A percentile compares a stretch with the other conserved stretches of the same genome.
These are phyloP conservation scores for Inga leiocalycina DNA, from an alignment of 306 rosid species.

Conservation along the genomic window DNA sequence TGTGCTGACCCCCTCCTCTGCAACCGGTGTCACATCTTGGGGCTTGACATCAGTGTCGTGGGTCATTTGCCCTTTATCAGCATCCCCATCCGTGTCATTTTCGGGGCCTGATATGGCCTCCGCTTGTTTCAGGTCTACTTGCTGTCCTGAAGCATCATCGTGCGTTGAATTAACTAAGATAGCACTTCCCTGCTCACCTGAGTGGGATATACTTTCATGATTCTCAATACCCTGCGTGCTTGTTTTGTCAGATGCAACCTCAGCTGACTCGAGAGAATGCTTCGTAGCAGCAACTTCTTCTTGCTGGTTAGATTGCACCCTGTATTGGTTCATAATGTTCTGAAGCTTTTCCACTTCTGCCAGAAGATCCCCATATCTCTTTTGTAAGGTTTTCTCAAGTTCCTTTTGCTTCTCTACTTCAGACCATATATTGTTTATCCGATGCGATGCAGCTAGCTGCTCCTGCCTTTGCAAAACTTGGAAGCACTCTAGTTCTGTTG, in stretches of 20 bases:
- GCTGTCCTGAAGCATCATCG: slow-evolving; percentile 41
- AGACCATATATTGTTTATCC: slow-evolving; percentile 69
- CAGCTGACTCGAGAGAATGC: slow-evolving; percentile 42
- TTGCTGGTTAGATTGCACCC: slow-evolving; percentile 50
- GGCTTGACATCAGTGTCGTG: slow-evolving; percentile 23
- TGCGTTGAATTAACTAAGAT: slow-evolving; percentile 28
- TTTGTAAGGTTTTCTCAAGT: slow-evolving; percentile 74
- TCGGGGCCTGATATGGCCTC: slow-evolving; percentile 29
- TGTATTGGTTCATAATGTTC: slow-evolving; percentile 49
- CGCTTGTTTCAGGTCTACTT: slow-evolving; percentile 31
- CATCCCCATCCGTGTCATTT: slow-evolving; percentile 40
- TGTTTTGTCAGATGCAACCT: slow-evolving; percentile 41
- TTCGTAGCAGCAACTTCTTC: slow-evolving; percentile 56
- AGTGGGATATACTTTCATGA: slow-evolving; percentile 20
- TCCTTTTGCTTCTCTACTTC: slow-evolving; percentile 90
- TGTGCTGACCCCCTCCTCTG: slow-evolving; percentile 37
- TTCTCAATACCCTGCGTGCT: slow-evolving; percentile 36
- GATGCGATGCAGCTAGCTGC: slow-evolving; percentile 74
- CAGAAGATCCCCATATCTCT: slow-evolving; percentile 67
- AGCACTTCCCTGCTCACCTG: slow-evolving; percentile 44
- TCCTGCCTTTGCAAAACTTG: slow-evolving; percentile 86
- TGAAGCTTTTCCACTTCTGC: slow-evolving; percentile 60
- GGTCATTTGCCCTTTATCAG: slow-evolving; percentile 22
- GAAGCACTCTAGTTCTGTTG: slow-evolving; percentile 88
- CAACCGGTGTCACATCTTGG: slow-evolving; percentile 31